Evolutionary conservation across 164 flowering plant genomes (phyloP).

Genomic region (Santalum album): DNA sequence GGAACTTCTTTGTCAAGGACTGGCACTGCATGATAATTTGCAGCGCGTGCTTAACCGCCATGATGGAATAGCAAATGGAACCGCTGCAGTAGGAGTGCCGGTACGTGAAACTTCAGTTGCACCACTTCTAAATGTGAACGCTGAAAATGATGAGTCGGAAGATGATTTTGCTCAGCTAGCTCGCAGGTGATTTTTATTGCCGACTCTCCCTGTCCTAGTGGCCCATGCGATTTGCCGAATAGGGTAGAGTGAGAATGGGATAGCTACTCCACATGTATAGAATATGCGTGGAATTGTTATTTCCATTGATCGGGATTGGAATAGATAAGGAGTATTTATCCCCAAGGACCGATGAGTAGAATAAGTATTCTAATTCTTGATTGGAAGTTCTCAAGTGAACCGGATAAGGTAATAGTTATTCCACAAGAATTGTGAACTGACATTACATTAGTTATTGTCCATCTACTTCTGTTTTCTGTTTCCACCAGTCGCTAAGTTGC

Average conservation of each 20-base stretch:
- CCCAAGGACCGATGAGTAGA: too few relatives aligned
- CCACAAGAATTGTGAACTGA: too few relatives aligned
- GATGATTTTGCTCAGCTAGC: slow-evolving; percentile 83
- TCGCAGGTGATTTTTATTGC: slow-evolving; percentile 44
- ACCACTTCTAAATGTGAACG: slow-evolving; percentile 60
- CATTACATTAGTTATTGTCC: neutral
- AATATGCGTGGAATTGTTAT: too few relatives aligned
- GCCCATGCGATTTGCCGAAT: too few relatives aligned
- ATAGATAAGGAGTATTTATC: too few relatives aligned
- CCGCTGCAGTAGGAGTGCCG: slow-evolving; percentile 13
- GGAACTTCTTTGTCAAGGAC: slow-evolving; percentile 73
- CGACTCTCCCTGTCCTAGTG: neutral
- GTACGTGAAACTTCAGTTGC: slow-evolving; percentile 32
- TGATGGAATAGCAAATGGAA: slow-evolving; percentile 66
- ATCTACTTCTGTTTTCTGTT: neutral
- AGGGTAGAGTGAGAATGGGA: too few relatives aligned
- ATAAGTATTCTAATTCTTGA: too few relatives aligned
- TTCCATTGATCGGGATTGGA: too few relatives aligned
- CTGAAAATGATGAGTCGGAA: slow-evolving; percentile 86
- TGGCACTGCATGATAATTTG: slow-evolving; percentile 77
- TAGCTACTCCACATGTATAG: too few relatives aligned
- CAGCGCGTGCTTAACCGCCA: slow-evolving; percentile 73
- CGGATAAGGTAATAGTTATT: too few relatives aligned
- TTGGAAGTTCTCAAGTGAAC: too few relatives aligned
- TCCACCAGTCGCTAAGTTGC: too few relatives aligned